Conservation (phyloP, 1,139 yeast genomes). For the Zygosaccharomyces sapae region DNA sequence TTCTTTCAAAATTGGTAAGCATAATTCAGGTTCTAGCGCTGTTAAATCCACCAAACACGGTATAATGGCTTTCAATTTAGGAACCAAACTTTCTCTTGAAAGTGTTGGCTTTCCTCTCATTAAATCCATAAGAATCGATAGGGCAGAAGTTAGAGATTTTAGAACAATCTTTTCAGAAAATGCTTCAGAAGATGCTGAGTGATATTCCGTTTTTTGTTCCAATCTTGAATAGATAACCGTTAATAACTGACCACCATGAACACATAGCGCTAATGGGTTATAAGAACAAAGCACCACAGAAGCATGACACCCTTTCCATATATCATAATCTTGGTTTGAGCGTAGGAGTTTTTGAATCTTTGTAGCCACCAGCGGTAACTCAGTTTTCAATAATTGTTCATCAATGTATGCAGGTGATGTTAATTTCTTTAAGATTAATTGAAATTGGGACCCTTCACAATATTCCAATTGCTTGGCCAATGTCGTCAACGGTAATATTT, state of each 20-base stretch:
- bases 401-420: slow-evolving; percentile 37
- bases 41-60: slow-evolving; percentile 46
- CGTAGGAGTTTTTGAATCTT: slow-evolving; percentile 52
- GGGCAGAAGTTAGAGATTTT: slow-evolving; percentile 48
- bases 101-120: slow-evolving; percentile 80
- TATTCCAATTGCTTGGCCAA: slow-evolving; percentile 35
- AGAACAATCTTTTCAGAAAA: slow-evolving; percentile 38
- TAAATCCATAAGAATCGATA: slow-evolving; percentile 47
- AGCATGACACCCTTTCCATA: slow-evolving; percentile 64
- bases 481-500: slow-evolving; percentile 34
- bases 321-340: slow-evolving; percentile 46
- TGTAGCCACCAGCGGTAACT: slow-evolving; percentile 53
- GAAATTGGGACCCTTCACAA: slow-evolving; percentile 35
- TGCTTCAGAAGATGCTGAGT: slow-evolving; percentile 27
- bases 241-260: slow-evolving; percentile 57
- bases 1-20: slow-evolving; percentile 48
- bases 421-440: slow-evolving; percentile 34
- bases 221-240: slow-evolving; percentile 52
- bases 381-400: slow-evolving; percentile 46
- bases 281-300: slow-evolving; percentile 46
- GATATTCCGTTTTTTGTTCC: slow-evolving; percentile 38
- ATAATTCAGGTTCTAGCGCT: slow-evolving; percentile 38
- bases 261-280: slow-evolving; percentile 49
- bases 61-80: slow-evolving; percentile 64
- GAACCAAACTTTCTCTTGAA: slow-evolving; percentile 79